phyloP scores from a whole-genome alignment of 305 asterid species.

The Fraxinus greggii region DNA sequence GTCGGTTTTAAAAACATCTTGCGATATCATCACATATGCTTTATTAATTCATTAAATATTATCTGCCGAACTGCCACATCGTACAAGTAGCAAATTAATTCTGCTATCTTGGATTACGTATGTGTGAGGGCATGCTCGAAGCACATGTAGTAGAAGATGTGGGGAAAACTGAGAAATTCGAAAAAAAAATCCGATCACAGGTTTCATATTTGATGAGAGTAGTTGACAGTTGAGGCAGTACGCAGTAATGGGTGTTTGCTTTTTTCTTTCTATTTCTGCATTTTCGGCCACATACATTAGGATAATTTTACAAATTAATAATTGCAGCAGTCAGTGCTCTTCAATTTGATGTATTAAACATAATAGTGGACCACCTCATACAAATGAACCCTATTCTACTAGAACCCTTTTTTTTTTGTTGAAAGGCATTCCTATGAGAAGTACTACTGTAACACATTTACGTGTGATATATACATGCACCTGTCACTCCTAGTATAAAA shows the following conservation, averaged over 20 bases:
- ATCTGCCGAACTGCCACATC: not conserved
- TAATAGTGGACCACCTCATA: not conserved
- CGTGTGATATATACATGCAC: not conserved
- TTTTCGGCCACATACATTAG: conserved; percentile 32
- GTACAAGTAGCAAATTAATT: not conserved
- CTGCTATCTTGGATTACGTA: not conserved
- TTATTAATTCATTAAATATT: not conserved
- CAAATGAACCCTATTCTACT: not conserved
- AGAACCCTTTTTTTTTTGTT: not conserved
- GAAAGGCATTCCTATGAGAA: not conserved
- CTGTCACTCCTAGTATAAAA: not conserved
- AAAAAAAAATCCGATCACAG: not conserved
- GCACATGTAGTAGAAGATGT: not conserved
- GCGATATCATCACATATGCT: not conserved
- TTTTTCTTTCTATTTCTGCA: conserved; percentile 23
- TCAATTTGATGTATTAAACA: not conserved
- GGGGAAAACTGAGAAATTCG: conserved; percentile 3
- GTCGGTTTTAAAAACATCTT: not conserved
- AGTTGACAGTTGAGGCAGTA: conserved; percentile 40
- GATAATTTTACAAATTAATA: not conserved
- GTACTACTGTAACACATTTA: not conserved
- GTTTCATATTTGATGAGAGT: conserved; percentile 27
- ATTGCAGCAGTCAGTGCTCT: not conserved
- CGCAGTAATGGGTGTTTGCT: conserved; percentile 10
- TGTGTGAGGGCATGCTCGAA: not conserved